Conservation (phyloP, 768 basidiomycete species). For the Lactarius psammicola region DNA sequence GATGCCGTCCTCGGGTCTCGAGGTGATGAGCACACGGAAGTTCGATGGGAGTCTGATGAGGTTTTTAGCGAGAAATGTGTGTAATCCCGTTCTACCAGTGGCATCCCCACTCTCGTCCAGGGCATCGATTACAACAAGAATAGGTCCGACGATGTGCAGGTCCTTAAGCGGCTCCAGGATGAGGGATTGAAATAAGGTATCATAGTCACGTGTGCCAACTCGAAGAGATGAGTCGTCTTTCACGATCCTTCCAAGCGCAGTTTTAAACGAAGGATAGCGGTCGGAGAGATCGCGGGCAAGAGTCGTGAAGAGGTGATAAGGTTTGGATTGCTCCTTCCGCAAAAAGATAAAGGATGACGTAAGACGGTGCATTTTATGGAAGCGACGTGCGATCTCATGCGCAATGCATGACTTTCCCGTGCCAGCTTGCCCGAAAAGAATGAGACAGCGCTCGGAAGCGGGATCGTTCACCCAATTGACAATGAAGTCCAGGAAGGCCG, state of each 20-base stretch:
- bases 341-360: background rate
- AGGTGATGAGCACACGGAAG: slow-evolving; percentile 1
- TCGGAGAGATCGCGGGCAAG: background rate
- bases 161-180: slow-evolving; percentile 1
- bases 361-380: background rate
- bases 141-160: background rate
- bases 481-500: background rate
- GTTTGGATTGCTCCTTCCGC: background rate
- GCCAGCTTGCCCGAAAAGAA: background rate
- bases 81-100: background rate
- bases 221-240: background rate
- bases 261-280: background rate
- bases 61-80: background rate
- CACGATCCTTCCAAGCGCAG: background rate
- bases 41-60: background rate
- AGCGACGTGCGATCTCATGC: background rate
- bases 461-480: background rate
- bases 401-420: too few relatives aligned
- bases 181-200: background rate
- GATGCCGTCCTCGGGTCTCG: background rate
- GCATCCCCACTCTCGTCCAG: slow-evolving; percentile 2
- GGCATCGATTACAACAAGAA: slow-evolving; percentile 1
- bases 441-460: background rate
- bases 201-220: background rate
- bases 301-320: slow-evolving; percentile 3